A percentile compares a stretch with the other conserved stretches of the same genome.
phyloP scores from a whole-genome alignment of 192 early-diverging fungal genomes.

The Martensiomyces pterosporus region DNA sequence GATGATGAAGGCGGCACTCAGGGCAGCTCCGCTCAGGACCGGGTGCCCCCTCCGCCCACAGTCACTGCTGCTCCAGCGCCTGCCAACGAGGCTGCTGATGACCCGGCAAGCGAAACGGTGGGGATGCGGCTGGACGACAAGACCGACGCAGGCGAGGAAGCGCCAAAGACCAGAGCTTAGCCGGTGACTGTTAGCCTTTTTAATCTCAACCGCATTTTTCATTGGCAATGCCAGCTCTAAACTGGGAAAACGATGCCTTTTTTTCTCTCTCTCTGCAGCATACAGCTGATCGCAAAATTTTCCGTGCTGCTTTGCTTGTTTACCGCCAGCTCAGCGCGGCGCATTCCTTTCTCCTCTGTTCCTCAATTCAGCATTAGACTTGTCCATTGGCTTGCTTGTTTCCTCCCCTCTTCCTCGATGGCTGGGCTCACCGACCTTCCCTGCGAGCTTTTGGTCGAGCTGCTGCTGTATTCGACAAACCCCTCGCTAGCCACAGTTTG shows the following conservation, averaged over 20 bases:
- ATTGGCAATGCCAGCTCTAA: too few species aligned
- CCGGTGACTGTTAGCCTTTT: too few species aligned
- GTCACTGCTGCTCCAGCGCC: constrained; percentile 1
- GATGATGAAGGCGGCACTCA: background rate
- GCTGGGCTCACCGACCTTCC: constrained; percentile 41
- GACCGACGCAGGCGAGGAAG: background rate
- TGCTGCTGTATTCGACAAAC: constrained; percentile 28
- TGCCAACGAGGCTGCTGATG: background rate
- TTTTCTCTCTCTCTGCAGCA: too few species aligned
- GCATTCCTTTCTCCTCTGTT: too few species aligned
- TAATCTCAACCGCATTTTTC: too few species aligned
- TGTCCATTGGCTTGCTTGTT: too few species aligned
- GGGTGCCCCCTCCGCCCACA: background rate
- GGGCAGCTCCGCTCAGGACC: background rate
- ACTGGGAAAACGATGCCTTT: too few species aligned
- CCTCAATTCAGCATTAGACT: too few species aligned
- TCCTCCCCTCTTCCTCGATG: constrained; percentile 8
- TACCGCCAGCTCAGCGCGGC: too few species aligned
- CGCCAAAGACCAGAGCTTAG: background rate
- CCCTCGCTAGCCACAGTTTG: constrained; percentile 17
- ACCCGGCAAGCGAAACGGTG: background rate
- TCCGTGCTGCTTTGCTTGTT: too few species aligned
- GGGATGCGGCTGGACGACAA: background rate
- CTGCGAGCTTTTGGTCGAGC: constrained; percentile 23
- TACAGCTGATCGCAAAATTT: too few species aligned